Conservation (phyloP, 345 rosid genomes). For the Populus deltoides region DNA sequence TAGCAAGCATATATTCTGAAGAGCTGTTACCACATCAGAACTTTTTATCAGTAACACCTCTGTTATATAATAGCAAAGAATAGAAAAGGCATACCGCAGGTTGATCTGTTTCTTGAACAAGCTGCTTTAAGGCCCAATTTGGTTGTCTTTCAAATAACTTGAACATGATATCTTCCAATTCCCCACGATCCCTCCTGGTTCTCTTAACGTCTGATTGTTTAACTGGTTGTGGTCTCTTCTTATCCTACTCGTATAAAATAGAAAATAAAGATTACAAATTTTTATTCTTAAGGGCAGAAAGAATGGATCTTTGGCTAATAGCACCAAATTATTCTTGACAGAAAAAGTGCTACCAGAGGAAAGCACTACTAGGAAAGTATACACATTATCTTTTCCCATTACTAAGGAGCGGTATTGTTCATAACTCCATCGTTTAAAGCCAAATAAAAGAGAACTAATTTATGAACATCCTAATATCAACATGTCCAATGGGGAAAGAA, state of each 20-base stretch:
- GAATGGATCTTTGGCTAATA: not conserved
- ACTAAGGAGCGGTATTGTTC: not conserved
- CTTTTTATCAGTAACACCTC: not conserved
- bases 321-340: not conserved
- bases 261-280: not conserved
- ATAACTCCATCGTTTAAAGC: not conserved
- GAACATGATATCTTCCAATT: conserved; percentile 93
- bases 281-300: not conserved
- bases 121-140: conserved; percentile 94
- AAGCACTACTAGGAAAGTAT: not conserved
- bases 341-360: not conserved
- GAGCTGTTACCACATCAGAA: too few relatives aligned
- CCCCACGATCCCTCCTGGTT: conserved; percentile 95
- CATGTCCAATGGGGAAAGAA: not conserved
- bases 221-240: conserved; percentile 71
- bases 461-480: not conserved
- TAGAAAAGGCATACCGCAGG: conserved; percentile 59
- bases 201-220: conserved; percentile 83
- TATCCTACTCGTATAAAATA: conserved; percentile 52
- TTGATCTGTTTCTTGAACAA: conserved; percentile 93
- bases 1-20: too few relatives aligned
- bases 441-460: not conserved
- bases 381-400: not conserved
- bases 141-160: conserved; percentile 94
- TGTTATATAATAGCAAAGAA: not conserved